Evolutionary conservation across 1,139 yeast species (phyloP).

Genomic region (Saccharomyces hybrid): DNA sequence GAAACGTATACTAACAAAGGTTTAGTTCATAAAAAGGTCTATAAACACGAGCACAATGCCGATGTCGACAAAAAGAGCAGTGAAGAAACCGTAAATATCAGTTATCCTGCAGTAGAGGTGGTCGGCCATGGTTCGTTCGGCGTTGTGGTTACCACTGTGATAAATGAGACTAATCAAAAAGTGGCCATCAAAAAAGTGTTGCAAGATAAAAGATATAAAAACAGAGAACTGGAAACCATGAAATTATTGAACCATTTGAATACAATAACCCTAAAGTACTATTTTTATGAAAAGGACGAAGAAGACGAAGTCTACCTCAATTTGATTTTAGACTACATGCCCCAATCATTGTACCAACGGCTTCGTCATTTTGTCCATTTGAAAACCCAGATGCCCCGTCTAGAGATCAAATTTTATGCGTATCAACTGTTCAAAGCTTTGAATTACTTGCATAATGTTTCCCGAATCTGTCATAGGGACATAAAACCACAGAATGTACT

Average conservation of each 20-base stretch:
- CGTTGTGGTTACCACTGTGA: constrained; percentile 81
- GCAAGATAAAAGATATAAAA: constrained; percentile 92
- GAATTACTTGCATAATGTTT: constrained; percentile 77
- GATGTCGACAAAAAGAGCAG: background rate
- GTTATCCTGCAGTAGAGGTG: constrained; percentile 45
- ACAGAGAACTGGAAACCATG: constrained; percentile 95
- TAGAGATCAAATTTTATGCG: constrained; percentile 83
- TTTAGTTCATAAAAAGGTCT: constrained; percentile 4
- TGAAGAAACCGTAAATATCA: constrained; percentile 23
- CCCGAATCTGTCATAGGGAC: constrained; percentile 92
- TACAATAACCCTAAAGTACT: constrained; percentile 81
- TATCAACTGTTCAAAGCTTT: constrained; percentile 87
- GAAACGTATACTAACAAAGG: constrained; percentile 7
- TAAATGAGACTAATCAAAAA: constrained; percentile 62
- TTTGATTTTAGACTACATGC: constrained; percentile 82
- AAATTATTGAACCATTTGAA: constrained; percentile 74
- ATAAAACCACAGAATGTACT: constrained; percentile 92
- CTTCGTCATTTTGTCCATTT: constrained; percentile 74
- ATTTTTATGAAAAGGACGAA: constrained; percentile 62
- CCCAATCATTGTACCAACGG: constrained; percentile 93
- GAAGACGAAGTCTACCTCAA: constrained; percentile 64
- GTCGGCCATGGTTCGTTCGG: constrained; percentile 98
- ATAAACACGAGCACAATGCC: constrained; percentile 1
- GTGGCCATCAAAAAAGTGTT: constrained; percentile 93
- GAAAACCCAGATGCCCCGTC: constrained; percentile 71